Base-by-base conservation (phyloP, 768 basidiomycete genomes). In the Xerocomellus amylosporus region DNA sequence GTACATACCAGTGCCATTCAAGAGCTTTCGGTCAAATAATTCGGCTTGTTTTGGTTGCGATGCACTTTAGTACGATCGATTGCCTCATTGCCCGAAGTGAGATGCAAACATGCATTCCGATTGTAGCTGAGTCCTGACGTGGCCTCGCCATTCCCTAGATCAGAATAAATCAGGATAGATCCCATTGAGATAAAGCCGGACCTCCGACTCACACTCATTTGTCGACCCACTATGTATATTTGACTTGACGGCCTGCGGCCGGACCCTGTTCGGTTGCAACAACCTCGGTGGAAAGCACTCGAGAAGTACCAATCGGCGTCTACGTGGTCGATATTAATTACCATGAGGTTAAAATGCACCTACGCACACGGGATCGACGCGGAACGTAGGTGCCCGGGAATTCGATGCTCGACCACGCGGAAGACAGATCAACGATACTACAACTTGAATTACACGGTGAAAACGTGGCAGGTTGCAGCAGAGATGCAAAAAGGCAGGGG, bases 281-380 rank as follows among this genome's bases (percentile, higher is more conserved):
- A 19, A 20, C n/a, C 39, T 58, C 31, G 44, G 34, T 28, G 49
- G 28, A 49, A 51, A 47, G 24, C 31, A 39, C 24, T 24, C 34
- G 37, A 33, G 37, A 34, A 58, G 34, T 14, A 20, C 9, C 14
- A n/a, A n/a, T n/a, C n/a, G n/a, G n/a, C n/a, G n/a, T n/a, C n/a
- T n/a, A n/a, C n/a, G n/a, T n/a, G n/a, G n/a, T n/a, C n/a, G n/a
- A n/a, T n/a, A n/a, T n/a, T n/a, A n/a, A 12, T 19, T 30, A 33
- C 15, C 20, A 40, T 34, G n/a, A 40, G 40, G 33, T 34, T 41
- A 41, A 26, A 53, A 37, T 24, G 24, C 38, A 15, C 30, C 19
- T 34, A 37, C 51, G n/a, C 20, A 49, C 51, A 36, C 37, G 43
- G 51, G 54, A 51, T 54, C 46, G 57, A 52, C 58, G 22, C 33